Evolutionary conservation across 371 early-diverging fungal species (phyloP).

Genomic region (Mucor piriformis): DNA sequence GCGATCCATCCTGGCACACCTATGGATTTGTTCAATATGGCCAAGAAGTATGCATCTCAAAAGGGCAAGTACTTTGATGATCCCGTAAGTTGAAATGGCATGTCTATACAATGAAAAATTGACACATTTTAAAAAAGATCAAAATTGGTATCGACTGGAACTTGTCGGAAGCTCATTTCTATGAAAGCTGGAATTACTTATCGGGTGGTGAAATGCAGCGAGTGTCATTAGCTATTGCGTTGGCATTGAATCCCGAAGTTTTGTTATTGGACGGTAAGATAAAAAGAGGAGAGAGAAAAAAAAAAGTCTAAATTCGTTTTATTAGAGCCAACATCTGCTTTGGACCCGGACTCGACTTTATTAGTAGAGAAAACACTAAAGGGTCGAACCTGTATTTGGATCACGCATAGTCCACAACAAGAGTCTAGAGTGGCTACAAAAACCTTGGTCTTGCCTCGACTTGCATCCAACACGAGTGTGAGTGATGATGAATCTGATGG

Average conservation of each 20-base stretch:
- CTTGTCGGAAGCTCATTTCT: slow-evolving; percentile 69
- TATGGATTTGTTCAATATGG: slow-evolving; percentile 64
- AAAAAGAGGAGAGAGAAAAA: neutral
- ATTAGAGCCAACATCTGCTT: slow-evolving; percentile 83
- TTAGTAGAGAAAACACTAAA: slow-evolving; percentile 76
- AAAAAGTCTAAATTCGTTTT: neutral
- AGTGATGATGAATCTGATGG: slow-evolving; percentile 15
- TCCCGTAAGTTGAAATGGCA: slow-evolving; percentile 68
- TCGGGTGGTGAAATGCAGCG: slow-evolving; percentile 92
- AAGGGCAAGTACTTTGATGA: slow-evolving; percentile 53
- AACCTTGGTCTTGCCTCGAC: slow-evolving; percentile 16
- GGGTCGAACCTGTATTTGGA: slow-evolving; percentile 70
- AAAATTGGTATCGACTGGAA: slow-evolving; percentile 71
- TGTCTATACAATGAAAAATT: no score
- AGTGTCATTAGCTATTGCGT: slow-evolving; percentile 77
- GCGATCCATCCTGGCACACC: slow-evolving; percentile 78
- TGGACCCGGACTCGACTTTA: slow-evolving; percentile 75
- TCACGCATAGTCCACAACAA: slow-evolving; percentile 83
- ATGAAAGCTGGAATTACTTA: slow-evolving; percentile 72
- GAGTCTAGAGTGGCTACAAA: slow-evolving; percentile 68
- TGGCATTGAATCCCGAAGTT: slow-evolving; percentile 77
- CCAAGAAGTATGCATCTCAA: slow-evolving; percentile 49
- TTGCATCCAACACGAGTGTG: slow-evolving; percentile 2
- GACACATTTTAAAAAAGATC: no score
- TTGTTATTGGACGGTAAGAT: slow-evolving; percentile 79